Evolutionary conservation across 83 land plant species (phyloP), one percentile per base, ranked within the genome.

Genomic region (Diphasiastrum complanatum): DNA sequence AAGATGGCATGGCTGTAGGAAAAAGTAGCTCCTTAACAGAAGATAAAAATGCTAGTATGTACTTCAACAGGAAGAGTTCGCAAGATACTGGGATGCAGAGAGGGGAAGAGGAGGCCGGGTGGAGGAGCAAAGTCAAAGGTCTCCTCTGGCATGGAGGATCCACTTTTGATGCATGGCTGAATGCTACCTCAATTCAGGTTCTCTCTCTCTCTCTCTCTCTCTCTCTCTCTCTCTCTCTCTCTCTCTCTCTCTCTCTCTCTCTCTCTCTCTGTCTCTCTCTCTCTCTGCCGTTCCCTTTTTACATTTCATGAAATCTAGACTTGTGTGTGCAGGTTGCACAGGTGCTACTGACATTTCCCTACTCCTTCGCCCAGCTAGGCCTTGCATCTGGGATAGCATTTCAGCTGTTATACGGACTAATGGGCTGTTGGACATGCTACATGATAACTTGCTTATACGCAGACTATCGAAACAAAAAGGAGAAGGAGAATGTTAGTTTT

Each of bases 361-460:
- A 82, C 53, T 85, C 95, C 1, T 87, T 85, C 62, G 76, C 95
- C 3, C 95, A 87, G 46, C 64, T 87, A 79, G 95, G 95, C 3
- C 19, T 47, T 30, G 45, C 40, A 29, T 29, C 16, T 1, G 86
- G 89, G 2, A 57, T 87, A 5, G 8, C 85, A 2, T 70, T 87
- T 6, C 95, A 87, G 59, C 24, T 87, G 0, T 85, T 87, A 57
- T 87, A 87, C 26, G 86, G 86, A 0, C 2, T 85, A 0, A 22
- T 87, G 50, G 89, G 95, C 0, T 82, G 85, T 67, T 87, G 89
- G 86, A 87, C 89, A 1, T 83, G 86, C 27, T 87, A 87, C 26
- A 72, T 87, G 23, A 82, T 87, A 65, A 85, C 84, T 43, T 75
- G 83, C 5, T 86, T 87, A 30, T 87, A 87, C 62, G 61, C 85